Percentiles rank a stretch among this genome's conserved stretches.
phyloP scores from a whole-genome alignment of 352 stramenopile species.

The Pythium monospermum region DNA sequence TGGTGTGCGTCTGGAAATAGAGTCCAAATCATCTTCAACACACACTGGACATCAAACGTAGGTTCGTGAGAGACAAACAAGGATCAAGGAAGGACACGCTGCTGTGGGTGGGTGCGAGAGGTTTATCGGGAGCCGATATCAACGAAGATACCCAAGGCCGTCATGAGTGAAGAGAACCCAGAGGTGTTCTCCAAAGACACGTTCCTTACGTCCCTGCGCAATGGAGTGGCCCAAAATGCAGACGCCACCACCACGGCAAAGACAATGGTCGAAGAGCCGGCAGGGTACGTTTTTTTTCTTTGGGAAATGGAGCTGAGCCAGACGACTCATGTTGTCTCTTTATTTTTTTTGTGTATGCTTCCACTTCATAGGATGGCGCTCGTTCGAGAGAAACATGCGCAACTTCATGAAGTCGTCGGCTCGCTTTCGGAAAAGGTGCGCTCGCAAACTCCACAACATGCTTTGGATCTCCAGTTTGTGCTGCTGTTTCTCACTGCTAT shows the following conservation, averaged over 20 bases:
- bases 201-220: conserved; percentile 68
- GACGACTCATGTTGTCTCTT: too few relatives aligned
- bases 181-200: conserved; percentile 81
- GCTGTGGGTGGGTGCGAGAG: too few relatives aligned
- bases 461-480: neutral
- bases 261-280: conserved; percentile 31
- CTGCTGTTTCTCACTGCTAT: neutral
- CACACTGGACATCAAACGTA: too few relatives aligned
- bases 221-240: conserved; percentile 23
- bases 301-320: too few relatives aligned
- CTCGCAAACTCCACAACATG: neutral
- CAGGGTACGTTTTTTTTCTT: conserved; percentile 27
- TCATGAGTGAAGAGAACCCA: conserved; percentile 46
- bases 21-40: too few relatives aligned
- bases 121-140: too few relatives aligned
- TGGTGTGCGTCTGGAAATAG: too few relatives aligned
- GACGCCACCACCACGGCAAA: conserved; percentile 8
- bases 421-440: conserved; percentile 79
- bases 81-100: too few relatives aligned
- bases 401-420: conserved; percentile 75
- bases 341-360: too few relatives aligned
- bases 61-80: too few relatives aligned
- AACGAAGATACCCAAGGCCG: too few relatives aligned
- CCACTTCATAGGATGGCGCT: conserved; percentile 52
- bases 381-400: conserved; percentile 73